Evolutionary conservation across 768 basidiomycete genomes (phyloP), one percentile per base, ranked within the genome.

Genomic region (Arthromyces matolae): DNA sequence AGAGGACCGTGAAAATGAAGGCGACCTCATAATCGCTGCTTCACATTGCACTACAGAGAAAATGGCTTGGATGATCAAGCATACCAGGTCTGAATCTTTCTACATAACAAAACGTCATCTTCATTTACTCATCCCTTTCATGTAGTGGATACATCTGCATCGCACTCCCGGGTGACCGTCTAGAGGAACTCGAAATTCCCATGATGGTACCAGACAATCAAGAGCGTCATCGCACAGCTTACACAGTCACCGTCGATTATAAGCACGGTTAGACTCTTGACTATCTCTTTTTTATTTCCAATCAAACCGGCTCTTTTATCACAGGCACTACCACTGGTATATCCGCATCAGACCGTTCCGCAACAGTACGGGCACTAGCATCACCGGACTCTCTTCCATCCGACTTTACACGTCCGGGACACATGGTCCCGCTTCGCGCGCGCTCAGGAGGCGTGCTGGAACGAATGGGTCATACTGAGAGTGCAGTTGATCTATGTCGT

Each of bases 41-140:
- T 75, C 76, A 20, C 79, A 83, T 42, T 84, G 90, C 55, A 92
- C 93, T 31, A 90, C 92, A 1, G 90, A 97, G 67, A 90, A 93
- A 62, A 98, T 99, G 96, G 95, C 96, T 1, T 99, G 92, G 92
- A 88, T 99, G 80, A 93, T 99, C 64, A 87, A 88, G 61, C 85
- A 94, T 64, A 91, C 93, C 0, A 96, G 93, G 95, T 94, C 42
- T 50, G 80, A 65, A 34, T 31, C 12, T 16, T 23, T 6, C 10
- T 10, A 33, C 28, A 25, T 33, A 14, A 33, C 32, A 8, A 33
- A 8, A 33, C 37, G 43, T 38, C 35, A 33, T 32, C 29, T 28
- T n/a, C 22, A 45, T 27, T 40, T 47, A 5, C 45, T 39, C 8
- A 19, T 12, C 28, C n/a, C 19, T 25, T 20, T 32, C 24, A 41